Percentiles rank a stretch among this genome's conserved stretches.
Evolutionary conservation across 1,284 basidiomycete species (phyloP).

Genomic region (Inonotus hispidus): DNA sequence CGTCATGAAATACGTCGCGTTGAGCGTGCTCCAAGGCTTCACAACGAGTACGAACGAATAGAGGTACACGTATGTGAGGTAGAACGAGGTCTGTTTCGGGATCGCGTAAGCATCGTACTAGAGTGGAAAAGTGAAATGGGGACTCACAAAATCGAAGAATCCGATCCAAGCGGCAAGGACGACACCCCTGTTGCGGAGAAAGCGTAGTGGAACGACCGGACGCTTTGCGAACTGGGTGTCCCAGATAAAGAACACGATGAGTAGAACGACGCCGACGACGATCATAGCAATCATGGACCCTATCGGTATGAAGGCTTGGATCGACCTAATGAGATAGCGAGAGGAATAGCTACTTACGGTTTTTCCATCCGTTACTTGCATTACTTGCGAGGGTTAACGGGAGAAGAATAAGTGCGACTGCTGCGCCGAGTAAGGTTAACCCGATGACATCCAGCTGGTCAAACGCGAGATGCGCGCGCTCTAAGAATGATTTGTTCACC

Average conservation of each 20-base stretch:
- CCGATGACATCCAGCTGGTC: slow-evolving; percentile 59
- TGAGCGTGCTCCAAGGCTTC: slow-evolving; percentile 49
- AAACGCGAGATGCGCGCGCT: slow-evolving; percentile 12
- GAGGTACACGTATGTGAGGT: slow-evolving; percentile 54
- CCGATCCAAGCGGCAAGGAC: slow-evolving; percentile 60
- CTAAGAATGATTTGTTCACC: slow-evolving; percentile 14
- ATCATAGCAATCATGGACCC: slow-evolving; percentile 55
- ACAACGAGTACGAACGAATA: slow-evolving; percentile 58
- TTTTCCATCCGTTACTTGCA: slow-evolving; percentile 40
- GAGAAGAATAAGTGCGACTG: slow-evolving; percentile 58
- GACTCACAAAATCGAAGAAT: slow-evolving; percentile 64
- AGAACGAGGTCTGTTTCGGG: slow-evolving; percentile 48
- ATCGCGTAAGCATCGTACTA: neutral
- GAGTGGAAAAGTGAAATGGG: slow-evolving; percentile 1
- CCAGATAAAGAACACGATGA: slow-evolving; percentile 39
- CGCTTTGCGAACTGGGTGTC: slow-evolving; percentile 44
- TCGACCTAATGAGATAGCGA: neutral
- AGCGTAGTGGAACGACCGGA: slow-evolving; percentile 51
- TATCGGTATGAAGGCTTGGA: too few species aligned
- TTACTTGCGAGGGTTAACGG: slow-evolving; percentile 55
- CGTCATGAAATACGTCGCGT: slow-evolving; percentile 50
- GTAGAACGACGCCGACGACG: slow-evolving; percentile 42
- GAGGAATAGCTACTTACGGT: slow-evolving; percentile 30
- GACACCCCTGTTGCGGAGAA: slow-evolving; percentile 53
- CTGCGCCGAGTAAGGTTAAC: slow-evolving; percentile 56